Conservation (phyloP, 1,139 yeast genomes). For the Geotrichum restrictum region DNA sequence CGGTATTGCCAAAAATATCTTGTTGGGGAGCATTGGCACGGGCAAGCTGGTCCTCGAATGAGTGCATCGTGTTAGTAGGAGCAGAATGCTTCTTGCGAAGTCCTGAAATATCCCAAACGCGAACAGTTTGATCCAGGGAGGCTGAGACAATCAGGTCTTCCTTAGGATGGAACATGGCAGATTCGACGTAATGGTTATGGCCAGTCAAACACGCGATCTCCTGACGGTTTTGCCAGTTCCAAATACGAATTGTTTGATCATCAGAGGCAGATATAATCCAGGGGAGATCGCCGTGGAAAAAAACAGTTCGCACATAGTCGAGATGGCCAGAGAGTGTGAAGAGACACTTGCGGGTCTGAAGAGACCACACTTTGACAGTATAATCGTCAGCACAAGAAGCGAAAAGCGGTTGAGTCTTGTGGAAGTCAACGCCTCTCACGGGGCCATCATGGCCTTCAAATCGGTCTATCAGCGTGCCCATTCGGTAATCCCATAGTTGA, state of each 20-base stretch:
- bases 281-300: slow-evolving; percentile 93
- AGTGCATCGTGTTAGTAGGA: slow-evolving; percentile 44
- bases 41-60: slow-evolving; percentile 76
- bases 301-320: slow-evolving; percentile 92
- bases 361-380: slow-evolving; percentile 92
- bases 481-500: slow-evolving; percentile 98
- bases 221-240: slow-evolving; percentile 99
- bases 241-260: slow-evolving; percentile 96
- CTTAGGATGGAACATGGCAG: slow-evolving; percentile 94
- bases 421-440: slow-evolving; percentile 91
- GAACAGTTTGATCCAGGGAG: slow-evolving; percentile 95
- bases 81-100: slow-evolving; percentile 95
- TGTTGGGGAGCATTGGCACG: slow-evolving; percentile 53
- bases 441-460: slow-evolving; percentile 99
- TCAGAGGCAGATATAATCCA: slow-evolving; percentile 97
- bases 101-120: slow-evolving; percentile 98
- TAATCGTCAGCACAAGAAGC: slow-evolving; percentile 98
- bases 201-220: slow-evolving; percentile 97
- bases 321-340: slow-evolving; percentile 87
- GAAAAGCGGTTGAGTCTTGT: slow-evolving; percentile 95
- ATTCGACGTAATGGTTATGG: slow-evolving; percentile 97
- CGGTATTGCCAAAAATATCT: slow-evolving; percentile 90
- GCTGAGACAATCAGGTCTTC: slow-evolving; percentile 95
- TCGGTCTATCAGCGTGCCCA: slow-evolving; percentile 95
- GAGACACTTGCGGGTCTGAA: slow-evolving; percentile 83